Evolutionary conservation across 345 rosid genomes (phyloP), one percentile per base, ranked within the genome.

Genomic region (Trapa incisa): DNA sequence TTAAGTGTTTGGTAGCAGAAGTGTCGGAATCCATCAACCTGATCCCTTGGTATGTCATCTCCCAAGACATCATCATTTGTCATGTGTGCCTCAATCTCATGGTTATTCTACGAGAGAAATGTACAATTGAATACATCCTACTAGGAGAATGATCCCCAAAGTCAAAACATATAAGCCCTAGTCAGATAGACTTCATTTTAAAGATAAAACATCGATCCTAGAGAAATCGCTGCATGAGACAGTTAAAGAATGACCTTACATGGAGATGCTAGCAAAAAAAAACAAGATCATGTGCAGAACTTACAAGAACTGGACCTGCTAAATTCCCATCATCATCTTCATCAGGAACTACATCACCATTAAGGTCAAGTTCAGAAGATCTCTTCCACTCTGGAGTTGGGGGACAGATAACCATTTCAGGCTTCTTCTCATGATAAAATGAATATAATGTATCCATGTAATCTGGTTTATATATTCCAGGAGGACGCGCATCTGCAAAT

Each of bases 61-160:
- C 99, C 99, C 73, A 94, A 76, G 72, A 91, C 72, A 78, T 94
- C 97, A 81, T 94, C 96, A 85, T 91, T 94, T 54, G 97, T 89
- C 96, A 91, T 82, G 64, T 61, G 67, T 12, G 72, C 82, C 71
- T 82, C 85, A 45, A 73, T 70, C 72, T 79, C 93, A 61, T 70
- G 80, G 77, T 81, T 81, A 62, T 81, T 92, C 97, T 94, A 83
- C 77, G 71, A 58, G 62, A 70, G 33, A 32, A 61, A 68, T 41
- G 61, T 41, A 41, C 43, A 47, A 52, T 16, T 65, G 45, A 37
- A 39, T 15, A 1, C 17, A n/a, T 64, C 33, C 63, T 33, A 60
- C 5, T 52, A 57, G 43, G 37, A 17, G 33, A 67, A 61, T 70
- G 73, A 65, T 73, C 47, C 48, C 69, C 66, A 9, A 63, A 68